Conservation (phyloP, 768 basidiomycete species). For the Pisolithus microcarpus region DNA sequence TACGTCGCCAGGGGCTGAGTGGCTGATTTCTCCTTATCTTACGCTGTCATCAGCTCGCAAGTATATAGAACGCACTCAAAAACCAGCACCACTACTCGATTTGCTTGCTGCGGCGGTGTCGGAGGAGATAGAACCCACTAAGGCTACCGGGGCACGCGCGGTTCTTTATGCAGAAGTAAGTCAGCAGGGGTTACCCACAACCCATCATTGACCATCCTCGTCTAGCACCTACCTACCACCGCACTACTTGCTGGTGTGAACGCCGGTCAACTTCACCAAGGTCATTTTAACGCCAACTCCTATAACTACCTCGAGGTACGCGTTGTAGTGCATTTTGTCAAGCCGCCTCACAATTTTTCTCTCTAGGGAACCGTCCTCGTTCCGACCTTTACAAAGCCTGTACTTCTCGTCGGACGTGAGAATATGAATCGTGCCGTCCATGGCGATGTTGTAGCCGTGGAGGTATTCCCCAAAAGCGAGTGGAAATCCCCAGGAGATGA, state of each 20-base stretch:
- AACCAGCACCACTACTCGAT: slow-evolving; percentile 66
- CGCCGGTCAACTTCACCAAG: slow-evolving; percentile 78
- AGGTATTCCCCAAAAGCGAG: slow-evolving; percentile 77
- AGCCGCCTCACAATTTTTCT: neutral
- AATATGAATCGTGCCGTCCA: slow-evolving; percentile 95
- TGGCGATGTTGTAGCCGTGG: slow-evolving; percentile 87
- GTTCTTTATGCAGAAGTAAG: slow-evolving; percentile 71
- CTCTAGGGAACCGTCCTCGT: slow-evolving; percentile 73
- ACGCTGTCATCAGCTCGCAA: slow-evolving; percentile 45
- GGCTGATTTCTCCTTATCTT: neutral
- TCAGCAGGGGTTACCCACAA: neutral
- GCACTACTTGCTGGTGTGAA: slow-evolving; percentile 78
- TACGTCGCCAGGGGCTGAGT: slow-evolving; percentile 20
- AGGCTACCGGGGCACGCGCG: slow-evolving; percentile 44
- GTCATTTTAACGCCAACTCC: slow-evolving; percentile 89
- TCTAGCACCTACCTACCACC: slow-evolving; percentile 70
- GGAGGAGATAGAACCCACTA: slow-evolving; percentile 58
- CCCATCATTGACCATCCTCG: neutral
- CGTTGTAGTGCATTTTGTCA: neutral
- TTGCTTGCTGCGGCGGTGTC: slow-evolving; percentile 65
- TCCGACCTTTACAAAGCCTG: slow-evolving; percentile 63
- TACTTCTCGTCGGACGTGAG: slow-evolving; percentile 81
- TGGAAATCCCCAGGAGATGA: slow-evolving; percentile 93
- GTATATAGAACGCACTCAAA: slow-evolving; percentile 73
- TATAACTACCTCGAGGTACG: slow-evolving; percentile 93